Evolutionary conservation across 148 eudicot species (phyloP), one percentile per base, ranked within the genome.

Genomic region (Pharnaceum exiguum): DNA sequence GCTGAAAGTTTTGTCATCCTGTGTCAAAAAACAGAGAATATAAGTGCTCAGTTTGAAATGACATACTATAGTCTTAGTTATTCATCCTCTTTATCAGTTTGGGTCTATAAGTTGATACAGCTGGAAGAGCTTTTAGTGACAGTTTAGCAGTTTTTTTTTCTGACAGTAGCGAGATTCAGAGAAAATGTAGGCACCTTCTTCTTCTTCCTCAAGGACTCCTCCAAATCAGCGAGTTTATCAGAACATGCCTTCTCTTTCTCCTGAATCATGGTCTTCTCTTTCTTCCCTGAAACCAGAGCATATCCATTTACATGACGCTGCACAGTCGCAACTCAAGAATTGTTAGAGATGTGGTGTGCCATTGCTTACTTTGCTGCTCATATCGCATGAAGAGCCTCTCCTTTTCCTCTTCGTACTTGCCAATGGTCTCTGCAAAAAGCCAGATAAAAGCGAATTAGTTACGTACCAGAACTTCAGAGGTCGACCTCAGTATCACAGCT

Each of bases 401-500:
- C 74, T 91, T 91, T 70, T 87, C 97, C 63, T 85, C 97, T 75
- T 91, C 96, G 40, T 77, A 75, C 37, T 87, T 87, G 66, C 90
- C 59, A 59, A 87, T 77, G 15, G 80, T 68, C 51, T 80, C 97
- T 91, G 77, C 47, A 49, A 47, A 39, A 7, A 68, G 10, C 56
- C 45, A 22, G 15, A 28, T 17, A 1, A 9, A 19, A 23, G 5
- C 18, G n/a, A 52, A 24, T 60, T 19, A 29, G 36, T 42, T 26
- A 49, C 16, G 6, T 4, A 22, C 0, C 28, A 10, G 2, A 47
- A 25, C 5, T n/a, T 33, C 10, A 28, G 23, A 35, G 26, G 39
- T 9, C n/a, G 21, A 2, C 4, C 21, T n/a, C n/a, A n/a, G n/a
- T n/a, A n/a, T n/a, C n/a, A n/a, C n/a, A n/a, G n/a, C n/a, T n/a